Evolutionary conservation across 2,329 filamentous ascomycete species (phyloP), one percentile per base, ranked within the genome.

Genomic region (Colletotrichum kahawae): DNA sequence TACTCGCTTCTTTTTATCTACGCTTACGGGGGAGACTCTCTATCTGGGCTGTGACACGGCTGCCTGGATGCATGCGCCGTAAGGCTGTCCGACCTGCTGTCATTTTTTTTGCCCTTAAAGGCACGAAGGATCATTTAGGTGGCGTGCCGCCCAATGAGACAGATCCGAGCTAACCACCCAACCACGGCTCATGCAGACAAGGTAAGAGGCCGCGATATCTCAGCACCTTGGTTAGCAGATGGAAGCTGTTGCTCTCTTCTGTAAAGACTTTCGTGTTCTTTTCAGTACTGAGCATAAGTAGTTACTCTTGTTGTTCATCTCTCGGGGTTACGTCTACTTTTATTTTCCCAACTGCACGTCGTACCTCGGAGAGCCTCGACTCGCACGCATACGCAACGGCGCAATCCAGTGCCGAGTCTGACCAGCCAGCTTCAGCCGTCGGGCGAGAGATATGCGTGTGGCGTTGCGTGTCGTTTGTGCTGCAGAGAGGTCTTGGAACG

Each of bases 391-490:
- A 48, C 1, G 43, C 43, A 21, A 21, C 57, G 67, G 67, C 21
- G 27, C 13, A 21, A 71, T 60, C 27, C 21, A 36, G 18, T 7
- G 14, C 71, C 72, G 72, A 62, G 10, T 67, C 54, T 75, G 57
- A 67, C 36, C 18, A n/a, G 51, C 18, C 16, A 18, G n/a, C 36
- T 5, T 54, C 31, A 67, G 38, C 31, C 18, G 34, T 59, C 59
- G 57, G 71, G 51, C 59, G 24, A 51, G 27, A 14, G 43, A 7
- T 31, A 13, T 31, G 24, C 48, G 36, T 6, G 60, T 60, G 67
- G 62, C 38, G n/a, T 68, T 31, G 7, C 38, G 21, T 68, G 54
- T 33, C 57, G 57, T 33, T 60, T n/a, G 65, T 66, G 63, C 36
- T 24, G 31, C 51, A 14, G 5, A 18, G 43, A 51, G 14, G 36